Evolutionary conservation across 352 stramenopile species (phyloP).

Genomic region (Phytopythium sindhum): DNA sequence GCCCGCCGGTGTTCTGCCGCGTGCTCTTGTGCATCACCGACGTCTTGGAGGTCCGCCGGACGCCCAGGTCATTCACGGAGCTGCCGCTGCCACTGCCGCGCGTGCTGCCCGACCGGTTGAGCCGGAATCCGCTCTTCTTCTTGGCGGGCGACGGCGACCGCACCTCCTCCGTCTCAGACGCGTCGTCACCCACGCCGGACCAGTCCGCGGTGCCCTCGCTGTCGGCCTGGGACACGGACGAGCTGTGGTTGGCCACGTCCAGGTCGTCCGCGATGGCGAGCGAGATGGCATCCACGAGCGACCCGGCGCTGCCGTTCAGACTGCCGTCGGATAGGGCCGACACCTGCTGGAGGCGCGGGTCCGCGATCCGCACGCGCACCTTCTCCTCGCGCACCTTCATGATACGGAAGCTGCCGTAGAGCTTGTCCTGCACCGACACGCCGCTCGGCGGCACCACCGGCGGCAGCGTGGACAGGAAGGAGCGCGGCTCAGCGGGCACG

Average conservation of each 20-base stretch:
- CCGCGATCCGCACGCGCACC: constrained; percentile 52
- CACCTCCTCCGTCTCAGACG: constrained; percentile 33
- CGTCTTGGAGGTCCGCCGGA: constrained; percentile 48
- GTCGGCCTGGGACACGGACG: constrained; percentile 1
- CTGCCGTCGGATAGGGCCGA: constrained; percentile 18
- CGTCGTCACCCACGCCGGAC: constrained; percentile 16
- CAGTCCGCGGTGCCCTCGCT: constrained; percentile 6
- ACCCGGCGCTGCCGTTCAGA: constrained; percentile 17
- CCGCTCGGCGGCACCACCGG: constrained; percentile 44
- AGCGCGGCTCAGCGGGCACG: constrained; percentile 54
- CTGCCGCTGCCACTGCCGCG: constrained; percentile 27
- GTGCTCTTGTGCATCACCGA: constrained; percentile 18
- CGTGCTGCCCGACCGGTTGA: constrained; percentile 33
- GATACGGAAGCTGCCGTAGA: constrained; percentile 65
- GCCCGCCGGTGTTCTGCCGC: constrained; percentile 14
- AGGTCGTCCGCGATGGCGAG: constrained; percentile 34
- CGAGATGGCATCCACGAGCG: constrained; percentile 34
- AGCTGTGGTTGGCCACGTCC: constrained; percentile 9
- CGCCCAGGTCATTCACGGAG: constrained; percentile 21
- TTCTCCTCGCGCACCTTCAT: constrained; percentile 62
- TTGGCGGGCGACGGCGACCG: constrained; percentile 48
- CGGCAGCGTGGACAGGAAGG: constrained; percentile 42
- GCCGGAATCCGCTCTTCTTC: constrained; percentile 36
- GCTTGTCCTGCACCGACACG: constrained; percentile 61
- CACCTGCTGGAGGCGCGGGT: constrained; percentile 44